Evolutionary conservation across 202 grass and related monocot species (phyloP).

Genomic region (Hordeum pubiflorum): DNA sequence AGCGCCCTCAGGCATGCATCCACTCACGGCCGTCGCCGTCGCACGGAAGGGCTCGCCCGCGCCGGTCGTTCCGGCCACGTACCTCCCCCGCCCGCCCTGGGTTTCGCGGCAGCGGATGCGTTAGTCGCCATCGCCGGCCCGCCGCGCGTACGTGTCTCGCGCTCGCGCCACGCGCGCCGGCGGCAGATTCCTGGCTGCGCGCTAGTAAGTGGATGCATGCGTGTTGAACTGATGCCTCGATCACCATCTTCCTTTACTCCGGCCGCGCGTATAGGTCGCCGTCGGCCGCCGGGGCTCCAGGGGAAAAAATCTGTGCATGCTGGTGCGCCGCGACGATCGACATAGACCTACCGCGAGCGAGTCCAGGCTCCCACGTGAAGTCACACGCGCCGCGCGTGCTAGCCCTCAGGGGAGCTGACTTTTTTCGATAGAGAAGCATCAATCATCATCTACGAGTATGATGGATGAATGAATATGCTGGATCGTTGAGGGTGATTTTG

Average conservation of each 20-base stretch:
- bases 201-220: background rate
- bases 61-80: background rate
- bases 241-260: background rate
- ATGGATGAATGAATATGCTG: no score
- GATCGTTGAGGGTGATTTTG: no score
- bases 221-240: background rate
- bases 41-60: background rate
- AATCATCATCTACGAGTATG: no score
- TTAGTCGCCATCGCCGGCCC: background rate
- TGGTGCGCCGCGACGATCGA: background rate
- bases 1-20: background rate
- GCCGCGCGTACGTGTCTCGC: background rate
- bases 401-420: background rate
- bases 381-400: background rate
- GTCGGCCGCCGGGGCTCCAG: background rate
- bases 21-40: background rate
- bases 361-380: background rate
- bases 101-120: background rate
- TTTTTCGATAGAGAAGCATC: no score
- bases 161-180: background rate
- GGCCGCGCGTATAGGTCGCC: background rate
- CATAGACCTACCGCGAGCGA: background rate
- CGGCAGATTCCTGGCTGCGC: background rate
- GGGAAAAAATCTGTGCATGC: background rate
- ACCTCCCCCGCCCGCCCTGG: background rate